Conservation (phyloP, 176 grass and related monocot genomes). For the Guadua angustifolia region DNA sequence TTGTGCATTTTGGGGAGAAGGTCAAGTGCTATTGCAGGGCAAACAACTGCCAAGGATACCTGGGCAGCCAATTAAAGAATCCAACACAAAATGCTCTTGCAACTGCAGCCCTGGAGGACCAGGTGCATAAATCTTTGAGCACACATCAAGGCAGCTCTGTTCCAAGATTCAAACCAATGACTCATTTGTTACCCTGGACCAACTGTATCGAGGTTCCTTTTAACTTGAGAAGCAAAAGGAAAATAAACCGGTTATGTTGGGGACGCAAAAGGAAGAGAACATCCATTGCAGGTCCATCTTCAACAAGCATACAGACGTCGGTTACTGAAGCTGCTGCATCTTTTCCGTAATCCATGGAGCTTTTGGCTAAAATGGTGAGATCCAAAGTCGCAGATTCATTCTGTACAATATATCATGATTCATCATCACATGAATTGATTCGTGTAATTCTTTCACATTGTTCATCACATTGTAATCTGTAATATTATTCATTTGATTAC, state of each 20-base stretch:
- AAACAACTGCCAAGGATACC: slow-evolving; percentile 79
- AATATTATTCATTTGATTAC: slow-evolving; percentile 39
- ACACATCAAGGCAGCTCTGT: background rate
- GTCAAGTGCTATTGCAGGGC: slow-evolving; percentile 78
- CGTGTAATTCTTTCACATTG: slow-evolving; percentile 43
- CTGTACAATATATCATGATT: slow-evolving; percentile 45
- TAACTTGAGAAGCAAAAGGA: slow-evolving; percentile 63
- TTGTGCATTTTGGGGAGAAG: slow-evolving; percentile 95
- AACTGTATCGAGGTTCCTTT: slow-evolving; percentile 65
- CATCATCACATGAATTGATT: slow-evolving; percentile 39
- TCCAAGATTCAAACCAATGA: slow-evolving; percentile 36
- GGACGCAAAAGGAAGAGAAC: slow-evolving; percentile 66
- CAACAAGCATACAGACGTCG: slow-evolving; percentile 8
- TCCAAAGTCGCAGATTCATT: background rate
- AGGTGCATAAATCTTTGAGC: background rate
- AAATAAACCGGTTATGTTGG: slow-evolving; percentile 56
- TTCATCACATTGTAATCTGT: slow-evolving; percentile 39
- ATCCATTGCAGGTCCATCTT: slow-evolving; percentile 11
- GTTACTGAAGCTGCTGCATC: slow-evolving; percentile 24
- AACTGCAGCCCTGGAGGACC: background rate
- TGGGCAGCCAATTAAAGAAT: slow-evolving; percentile 81
- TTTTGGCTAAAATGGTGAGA: background rate
- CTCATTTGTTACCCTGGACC: slow-evolving; percentile 54
- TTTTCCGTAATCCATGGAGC: background rate
- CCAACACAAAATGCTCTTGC: slow-evolving; percentile 33